phyloP scores from a whole-genome alignment of 495 filamentous ascomycete genomes.

The Pyronema domesticum region DNA sequence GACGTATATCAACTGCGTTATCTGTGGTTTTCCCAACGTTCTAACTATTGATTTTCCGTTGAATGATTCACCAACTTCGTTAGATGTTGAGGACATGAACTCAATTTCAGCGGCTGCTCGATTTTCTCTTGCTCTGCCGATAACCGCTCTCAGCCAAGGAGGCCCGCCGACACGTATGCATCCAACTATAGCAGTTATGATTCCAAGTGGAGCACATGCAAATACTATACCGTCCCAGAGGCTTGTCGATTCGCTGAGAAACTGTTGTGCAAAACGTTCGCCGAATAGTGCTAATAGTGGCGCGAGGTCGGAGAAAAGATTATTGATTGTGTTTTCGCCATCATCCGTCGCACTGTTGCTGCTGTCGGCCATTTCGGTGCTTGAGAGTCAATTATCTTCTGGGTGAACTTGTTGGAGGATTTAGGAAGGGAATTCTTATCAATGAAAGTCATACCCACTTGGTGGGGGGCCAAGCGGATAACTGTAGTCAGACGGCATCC shows the following conservation, averaged over 20 bases:
- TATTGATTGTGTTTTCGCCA: too few species aligned
- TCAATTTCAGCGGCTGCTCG: constrained; percentile 19
- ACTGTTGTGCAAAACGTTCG: constrained; percentile 40
- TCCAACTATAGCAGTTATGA: constrained; percentile 35
- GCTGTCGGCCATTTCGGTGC: too few species aligned
- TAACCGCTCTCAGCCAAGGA: constrained; percentile 14
- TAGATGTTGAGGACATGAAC: constrained; percentile 24
- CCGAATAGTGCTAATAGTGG: constrained; percentile 34
- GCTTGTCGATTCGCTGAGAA: constrained; percentile 33
- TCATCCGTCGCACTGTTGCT: too few species aligned
- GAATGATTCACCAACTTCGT: constrained; percentile 23
- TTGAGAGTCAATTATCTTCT: too few species aligned
- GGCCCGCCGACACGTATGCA: constrained; percentile 32
- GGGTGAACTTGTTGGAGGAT: too few species aligned
- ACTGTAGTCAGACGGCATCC: too few species aligned
- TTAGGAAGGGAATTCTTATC: too few species aligned
- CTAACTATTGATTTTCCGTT: constrained; percentile 21
- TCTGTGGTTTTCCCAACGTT: constrained; percentile 9
- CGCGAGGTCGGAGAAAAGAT: too few species aligned
- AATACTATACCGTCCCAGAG: constrained; percentile 36
- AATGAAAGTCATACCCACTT: too few species aligned
- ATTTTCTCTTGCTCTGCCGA: constrained; percentile 22
- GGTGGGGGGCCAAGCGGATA: too few species aligned
- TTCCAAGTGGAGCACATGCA: constrained; percentile 35
- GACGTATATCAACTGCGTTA: constrained; percentile 11